Evolutionary conservation across 257 asterid species (phyloP).

Genomic region (Verbascum thapsus): DNA sequence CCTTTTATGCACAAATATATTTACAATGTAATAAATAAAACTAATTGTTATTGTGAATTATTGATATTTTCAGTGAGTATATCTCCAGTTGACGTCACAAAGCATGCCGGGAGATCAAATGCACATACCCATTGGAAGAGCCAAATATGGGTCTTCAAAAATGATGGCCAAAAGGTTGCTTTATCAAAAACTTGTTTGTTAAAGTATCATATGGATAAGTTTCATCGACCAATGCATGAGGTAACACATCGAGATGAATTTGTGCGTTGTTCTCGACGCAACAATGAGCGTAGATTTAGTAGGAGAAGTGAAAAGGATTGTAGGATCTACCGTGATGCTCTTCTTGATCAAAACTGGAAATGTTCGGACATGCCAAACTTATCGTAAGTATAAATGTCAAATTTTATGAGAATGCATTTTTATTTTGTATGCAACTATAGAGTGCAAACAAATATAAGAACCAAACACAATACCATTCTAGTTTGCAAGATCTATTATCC

Average conservation of each 20-base stretch:
- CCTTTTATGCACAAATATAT: too few relatives aligned
- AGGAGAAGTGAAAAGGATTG: constrained; percentile 5
- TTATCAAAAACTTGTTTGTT: constrained; percentile 28
- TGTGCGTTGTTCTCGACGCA: constrained; percentile 19
- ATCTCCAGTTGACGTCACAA: constrained; percentile 25
- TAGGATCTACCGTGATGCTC: constrained; percentile 26
- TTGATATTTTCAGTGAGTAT: constrained; percentile 3
- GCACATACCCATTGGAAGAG: constrained; percentile 25
- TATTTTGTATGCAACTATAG: too few relatives aligned
- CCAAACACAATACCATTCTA: too few relatives aligned
- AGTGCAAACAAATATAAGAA: too few relatives aligned
- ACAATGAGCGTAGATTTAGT: constrained; percentile 24
- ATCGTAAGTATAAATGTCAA: constrained; percentile 14
- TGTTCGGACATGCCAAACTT: constrained; percentile 29
- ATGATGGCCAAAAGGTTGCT: constrained; percentile 15
- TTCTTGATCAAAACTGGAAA: constrained; percentile 5
- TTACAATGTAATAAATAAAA: too few relatives aligned
- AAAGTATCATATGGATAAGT: constrained; percentile 24
- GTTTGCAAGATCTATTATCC: too few relatives aligned
- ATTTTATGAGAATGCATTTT: too few relatives aligned
- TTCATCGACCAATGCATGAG: constrained; percentile 16
- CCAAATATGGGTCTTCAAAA: constrained; percentile 30
- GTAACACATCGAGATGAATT: constrained; percentile 34
- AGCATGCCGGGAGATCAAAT: constrained; percentile 27
- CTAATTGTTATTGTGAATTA: too few relatives aligned